Conservation (phyloP, 2,329 filamentous ascomycete species). For the Phialocephala sp. region DNA sequence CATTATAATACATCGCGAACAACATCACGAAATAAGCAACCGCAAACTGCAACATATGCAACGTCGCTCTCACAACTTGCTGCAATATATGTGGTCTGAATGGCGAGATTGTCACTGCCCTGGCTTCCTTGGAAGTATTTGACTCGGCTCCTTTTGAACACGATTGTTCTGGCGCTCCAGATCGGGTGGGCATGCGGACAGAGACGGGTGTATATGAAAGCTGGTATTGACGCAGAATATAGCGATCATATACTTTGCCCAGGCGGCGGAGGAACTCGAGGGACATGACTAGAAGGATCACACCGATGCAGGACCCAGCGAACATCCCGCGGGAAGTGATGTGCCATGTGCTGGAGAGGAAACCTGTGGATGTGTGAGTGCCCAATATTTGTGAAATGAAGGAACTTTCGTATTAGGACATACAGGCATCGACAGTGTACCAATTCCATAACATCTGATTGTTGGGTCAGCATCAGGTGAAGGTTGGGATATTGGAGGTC, state of each 20-base stretch:
- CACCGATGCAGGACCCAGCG: constrained; percentile 79
- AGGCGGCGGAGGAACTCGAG: constrained; percentile 76
- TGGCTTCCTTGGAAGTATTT: not conserved
- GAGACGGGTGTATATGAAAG: constrained; percentile 40
- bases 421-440: constrained; percentile 71
- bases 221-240: constrained; percentile 61
- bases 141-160: not conserved
- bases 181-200: constrained; percentile 18
- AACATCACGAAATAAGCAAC: constrained; percentile 83
- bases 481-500: not conserved
- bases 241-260: constrained; percentile 74
- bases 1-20: constrained; percentile 67
- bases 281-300: constrained; percentile 72
- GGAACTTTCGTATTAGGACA: not conserved
- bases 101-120: not conserved
- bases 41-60: constrained; percentile 75
- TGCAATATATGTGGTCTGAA: constrained; percentile 67
- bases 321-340: constrained; percentile 74
- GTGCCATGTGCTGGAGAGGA: constrained; percentile 73
- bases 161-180: not conserved
- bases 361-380: constrained; percentile 46
- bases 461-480: constrained; percentile 4
- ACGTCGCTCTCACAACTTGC: constrained; percentile 67
- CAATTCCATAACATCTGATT: constrained; percentile 81
- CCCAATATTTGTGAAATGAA: not conserved